A percentile compares a stretch with the other conserved stretches of the same genome.
Conservation (phyloP, 768 basidiomycete genomes). For the Xanthoconium stramineum region DNA sequence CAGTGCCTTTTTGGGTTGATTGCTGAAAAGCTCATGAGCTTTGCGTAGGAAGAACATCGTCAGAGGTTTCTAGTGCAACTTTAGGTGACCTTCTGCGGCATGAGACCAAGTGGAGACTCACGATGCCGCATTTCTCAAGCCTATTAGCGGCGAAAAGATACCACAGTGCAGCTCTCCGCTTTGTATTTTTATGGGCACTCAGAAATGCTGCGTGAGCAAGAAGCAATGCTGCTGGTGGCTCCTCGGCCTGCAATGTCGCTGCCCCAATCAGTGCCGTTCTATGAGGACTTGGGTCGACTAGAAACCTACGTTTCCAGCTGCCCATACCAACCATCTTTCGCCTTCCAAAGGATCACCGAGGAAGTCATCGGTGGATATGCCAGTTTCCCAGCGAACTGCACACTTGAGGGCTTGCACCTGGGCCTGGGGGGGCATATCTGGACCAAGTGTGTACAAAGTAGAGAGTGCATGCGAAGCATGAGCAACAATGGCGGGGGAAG, state of each 20-base stretch:
- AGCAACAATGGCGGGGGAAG: slow-evolving; percentile 56
- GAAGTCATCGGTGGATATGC: slow-evolving; percentile 59
- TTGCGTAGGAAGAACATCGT: slow-evolving; percentile 78
- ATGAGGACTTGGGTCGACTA: not conserved
- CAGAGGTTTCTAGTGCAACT: slow-evolving; percentile 63
- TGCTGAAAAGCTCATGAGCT: slow-evolving; percentile 61
- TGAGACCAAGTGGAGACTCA: slow-evolving; percentile 38
- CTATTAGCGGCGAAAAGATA: slow-evolving; percentile 73
- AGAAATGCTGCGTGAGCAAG: slow-evolving; percentile 77
- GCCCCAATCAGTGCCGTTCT: slow-evolving; percentile 26
- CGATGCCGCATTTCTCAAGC: slow-evolving; percentile 82
- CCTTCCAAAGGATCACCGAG: slow-evolving; percentile 58
- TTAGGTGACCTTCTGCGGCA: not conserved
- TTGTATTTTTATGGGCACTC: slow-evolving; percentile 53
- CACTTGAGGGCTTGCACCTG: slow-evolving; percentile 67
- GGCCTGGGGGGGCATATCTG: slow-evolving; percentile 55
- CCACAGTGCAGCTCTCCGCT: slow-evolving; percentile 72
- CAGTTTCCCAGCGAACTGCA: slow-evolving; percentile 76
- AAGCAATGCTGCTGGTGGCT: slow-evolving; percentile 74
- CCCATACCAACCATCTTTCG: slow-evolving; percentile 84
- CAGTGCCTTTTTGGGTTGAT: slow-evolving; percentile 50
- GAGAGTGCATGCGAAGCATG: slow-evolving; percentile 63
- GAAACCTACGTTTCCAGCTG: slow-evolving; percentile 70
- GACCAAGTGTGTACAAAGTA: slow-evolving; percentile 38
- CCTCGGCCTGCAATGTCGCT: slow-evolving; percentile 62